These are phyloP conservation scores for Wickerhamomyces bovis DNA, from an alignment of 805 yeast species.

Conservation along the genomic window DNA sequence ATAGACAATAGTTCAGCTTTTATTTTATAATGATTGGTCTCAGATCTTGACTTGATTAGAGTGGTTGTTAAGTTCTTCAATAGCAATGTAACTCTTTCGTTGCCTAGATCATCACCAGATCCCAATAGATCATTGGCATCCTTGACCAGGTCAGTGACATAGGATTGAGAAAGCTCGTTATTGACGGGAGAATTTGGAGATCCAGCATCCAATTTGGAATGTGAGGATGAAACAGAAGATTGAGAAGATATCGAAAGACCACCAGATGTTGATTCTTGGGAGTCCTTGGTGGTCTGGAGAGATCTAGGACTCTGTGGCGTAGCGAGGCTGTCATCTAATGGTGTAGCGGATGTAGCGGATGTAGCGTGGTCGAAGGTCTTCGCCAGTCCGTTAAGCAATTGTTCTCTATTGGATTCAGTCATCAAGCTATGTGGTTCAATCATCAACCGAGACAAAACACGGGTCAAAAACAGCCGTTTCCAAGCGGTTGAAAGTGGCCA, in stretches of 20 bases:
- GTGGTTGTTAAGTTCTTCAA: constrained; percentile 17
- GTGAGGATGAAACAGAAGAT: constrained; percentile 3
- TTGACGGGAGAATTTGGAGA: neutral
- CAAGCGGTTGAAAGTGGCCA: too few relatives aligned
- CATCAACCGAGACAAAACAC: neutral
- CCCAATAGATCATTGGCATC: constrained; percentile 1
- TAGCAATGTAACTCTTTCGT: constrained; percentile 5
- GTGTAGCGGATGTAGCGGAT: too few relatives aligned
- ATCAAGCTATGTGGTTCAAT: neutral
- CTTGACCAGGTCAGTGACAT: constrained; percentile 2
- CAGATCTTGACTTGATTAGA: constrained; percentile 22
- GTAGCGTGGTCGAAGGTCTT: neutral
- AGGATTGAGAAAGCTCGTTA: constrained; percentile 1
- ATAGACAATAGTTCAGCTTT: constrained; percentile 36
- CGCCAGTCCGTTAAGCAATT: neutral
- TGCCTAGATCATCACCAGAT: neutral
- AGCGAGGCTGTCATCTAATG: neutral
- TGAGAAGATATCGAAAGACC: constrained; percentile 8
- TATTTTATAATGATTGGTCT: constrained; percentile 29
- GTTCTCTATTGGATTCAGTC: neutral
- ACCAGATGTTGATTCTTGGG: neutral
- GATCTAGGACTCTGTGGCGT: constrained; percentile 6
- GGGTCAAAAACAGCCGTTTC: neutral
- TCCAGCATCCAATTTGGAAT: neutral
- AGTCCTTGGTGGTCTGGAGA: neutral